Percentiles rank a stretch among this genome's conserved stretches.
These are phyloP conservation scores for Solanum rostratum DNA, from an alignment of 257 asterid species.

Conservation along the genomic window DNA sequence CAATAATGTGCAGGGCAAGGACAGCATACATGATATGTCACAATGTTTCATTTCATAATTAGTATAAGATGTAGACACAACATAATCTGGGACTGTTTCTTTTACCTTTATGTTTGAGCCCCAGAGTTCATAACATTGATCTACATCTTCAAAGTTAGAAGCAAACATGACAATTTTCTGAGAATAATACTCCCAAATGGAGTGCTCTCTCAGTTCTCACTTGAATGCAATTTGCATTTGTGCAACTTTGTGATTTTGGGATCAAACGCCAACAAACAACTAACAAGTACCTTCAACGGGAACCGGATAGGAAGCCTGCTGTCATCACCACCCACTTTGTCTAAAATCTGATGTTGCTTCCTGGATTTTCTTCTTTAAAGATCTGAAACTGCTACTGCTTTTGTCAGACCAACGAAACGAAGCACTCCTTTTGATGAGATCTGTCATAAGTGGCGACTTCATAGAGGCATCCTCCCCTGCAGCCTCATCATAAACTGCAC, in stretches of 20 bases:
- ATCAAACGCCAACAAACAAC: background rate
- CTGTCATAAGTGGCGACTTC: conserved; percentile 65
- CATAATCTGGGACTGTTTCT: background rate
- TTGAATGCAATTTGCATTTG: background rate
- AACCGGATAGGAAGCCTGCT: background rate
- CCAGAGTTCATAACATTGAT: background rate
- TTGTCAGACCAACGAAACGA: conserved; percentile 78
- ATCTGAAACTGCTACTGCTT: conserved; percentile 70
- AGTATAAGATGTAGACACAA: background rate
- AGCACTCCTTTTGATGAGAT: conserved; percentile 42
- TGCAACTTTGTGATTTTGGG: background rate
- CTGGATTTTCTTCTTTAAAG: conserved; percentile 67
- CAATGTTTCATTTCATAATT: background rate
- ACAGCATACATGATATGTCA: background rate
- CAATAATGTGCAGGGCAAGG: background rate
- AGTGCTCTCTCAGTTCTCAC: background rate
- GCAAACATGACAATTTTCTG: background rate
- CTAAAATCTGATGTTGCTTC: conserved; percentile 50
- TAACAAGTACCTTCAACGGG: background rate
- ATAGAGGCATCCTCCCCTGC: conserved; percentile 31
- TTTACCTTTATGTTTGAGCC: background rate
- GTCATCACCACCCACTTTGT: conserved; percentile 16
- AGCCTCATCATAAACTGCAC: conserved; percentile 62
- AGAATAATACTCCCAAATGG: background rate
- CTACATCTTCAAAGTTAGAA: background rate